Conservation (phyloP, 768 basidiomycete species). For the Cystobasidium onofrii region DNA sequence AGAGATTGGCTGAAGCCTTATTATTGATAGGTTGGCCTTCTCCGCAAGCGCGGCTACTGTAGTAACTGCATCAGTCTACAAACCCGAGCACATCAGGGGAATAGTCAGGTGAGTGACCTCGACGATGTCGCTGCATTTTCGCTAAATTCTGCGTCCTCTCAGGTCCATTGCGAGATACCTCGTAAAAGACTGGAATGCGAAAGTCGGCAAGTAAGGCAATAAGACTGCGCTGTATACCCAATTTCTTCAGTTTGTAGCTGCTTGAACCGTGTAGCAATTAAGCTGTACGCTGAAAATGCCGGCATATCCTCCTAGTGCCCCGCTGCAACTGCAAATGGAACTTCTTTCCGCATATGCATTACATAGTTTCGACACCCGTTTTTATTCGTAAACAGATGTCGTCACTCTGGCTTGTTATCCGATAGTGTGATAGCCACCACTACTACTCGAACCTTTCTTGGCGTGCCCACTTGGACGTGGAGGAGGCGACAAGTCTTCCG, state of each 20-base stretch:
- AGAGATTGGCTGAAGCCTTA: slow-evolving; percentile 4
- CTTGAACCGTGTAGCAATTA: too few relatives aligned
- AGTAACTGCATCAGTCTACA: slow-evolving; percentile 34
- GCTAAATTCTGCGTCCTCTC: not conserved
- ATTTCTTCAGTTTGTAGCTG: too few relatives aligned
- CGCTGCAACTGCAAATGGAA: not conserved
- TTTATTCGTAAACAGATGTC: too few relatives aligned
- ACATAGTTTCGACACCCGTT: too few relatives aligned
- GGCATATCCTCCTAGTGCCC: too few relatives aligned
- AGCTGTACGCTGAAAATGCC: too few relatives aligned
- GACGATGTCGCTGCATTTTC: not conserved
- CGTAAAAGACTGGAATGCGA: not conserved
- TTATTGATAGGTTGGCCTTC: slow-evolving; percentile 2
- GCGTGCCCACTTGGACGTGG: slow-evolving; percentile 6
- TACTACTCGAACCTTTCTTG: slow-evolving; percentile 1
- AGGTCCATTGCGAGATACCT: not conserved
- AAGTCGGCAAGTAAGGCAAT: not conserved
- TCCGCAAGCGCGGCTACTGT: slow-evolving; percentile 2
- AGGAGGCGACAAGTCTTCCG: slow-evolving; percentile 6
- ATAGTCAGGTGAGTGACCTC: slow-evolving; percentile 30
- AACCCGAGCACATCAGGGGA: slow-evolving; percentile 36
- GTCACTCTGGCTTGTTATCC: not conserved
- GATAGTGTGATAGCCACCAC: slow-evolving; percentile 24
- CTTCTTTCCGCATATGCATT: too few relatives aligned
- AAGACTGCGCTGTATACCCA: too few relatives aligned